phyloP scores from a whole-genome alignment of 805 yeast genomes.

The Cyberlindnera saturnus region DNA sequence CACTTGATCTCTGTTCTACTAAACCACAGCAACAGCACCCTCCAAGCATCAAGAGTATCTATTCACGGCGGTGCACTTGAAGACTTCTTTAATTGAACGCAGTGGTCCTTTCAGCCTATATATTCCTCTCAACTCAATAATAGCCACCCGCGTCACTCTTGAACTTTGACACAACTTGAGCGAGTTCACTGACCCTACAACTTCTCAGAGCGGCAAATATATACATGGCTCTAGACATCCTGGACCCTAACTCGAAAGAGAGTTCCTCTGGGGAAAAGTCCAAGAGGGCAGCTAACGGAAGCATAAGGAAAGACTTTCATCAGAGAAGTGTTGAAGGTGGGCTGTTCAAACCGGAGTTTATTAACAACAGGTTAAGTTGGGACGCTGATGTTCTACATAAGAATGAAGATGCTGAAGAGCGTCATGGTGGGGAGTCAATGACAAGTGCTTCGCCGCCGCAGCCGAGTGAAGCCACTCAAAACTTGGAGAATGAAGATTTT shows the following conservation, averaged over 20 bases:
- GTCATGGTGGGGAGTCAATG: neutral
- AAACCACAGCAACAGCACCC: too few species aligned
- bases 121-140: too few species aligned
- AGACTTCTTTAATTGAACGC: too few species aligned
- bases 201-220: neutral
- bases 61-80: too few species aligned
- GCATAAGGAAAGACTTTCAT: neutral
- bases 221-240: neutral
- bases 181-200: too few species aligned
- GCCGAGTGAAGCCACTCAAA: neutral
- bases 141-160: too few species aligned
- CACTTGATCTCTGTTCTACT: too few species aligned
- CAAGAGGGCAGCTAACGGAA: neutral
- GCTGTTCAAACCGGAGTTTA: conserved; percentile 9
- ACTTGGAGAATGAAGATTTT: neutral
- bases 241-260: neutral
- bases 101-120: too few species aligned
- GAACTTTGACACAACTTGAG: too few species aligned
- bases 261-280: neutral
- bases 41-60: too few species aligned
- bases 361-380: conserved; percentile 11
- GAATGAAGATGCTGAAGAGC: conserved; percentile 8
- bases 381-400: conserved; percentile 7
- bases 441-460: neutral
- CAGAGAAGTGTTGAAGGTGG: conserved; percentile 5